Percentiles rank a stretch among this genome's conserved stretches.
phyloP scores from a whole-genome alignment of 441 rosid genomes.

The Adansonia rubrostipa region DNA sequence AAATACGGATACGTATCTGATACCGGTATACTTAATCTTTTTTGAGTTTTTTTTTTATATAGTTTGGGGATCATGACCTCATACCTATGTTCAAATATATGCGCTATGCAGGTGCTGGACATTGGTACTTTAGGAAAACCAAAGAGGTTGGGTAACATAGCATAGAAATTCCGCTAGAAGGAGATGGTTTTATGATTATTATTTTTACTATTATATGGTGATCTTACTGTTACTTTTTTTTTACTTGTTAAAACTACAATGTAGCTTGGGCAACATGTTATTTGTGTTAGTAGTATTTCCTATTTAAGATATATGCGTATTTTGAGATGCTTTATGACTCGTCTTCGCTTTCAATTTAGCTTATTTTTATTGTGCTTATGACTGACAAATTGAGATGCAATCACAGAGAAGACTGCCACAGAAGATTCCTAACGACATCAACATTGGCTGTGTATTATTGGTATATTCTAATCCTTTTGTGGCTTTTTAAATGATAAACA shows the following conservation, averaged over 20 bases:
- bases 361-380: constrained; percentile 7
- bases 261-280: not conserved
- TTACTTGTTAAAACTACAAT: not conserved
- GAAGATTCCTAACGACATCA: constrained; percentile 8
- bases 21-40: no score
- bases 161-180: not conserved
- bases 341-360: not conserved
- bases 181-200: not conserved
- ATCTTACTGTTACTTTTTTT: not conserved
- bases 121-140: not conserved
- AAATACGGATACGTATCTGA: not conserved
- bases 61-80: not conserved
- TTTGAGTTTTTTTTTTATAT: no score
- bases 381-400: constrained; percentile 17
- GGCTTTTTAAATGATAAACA: not conserved
- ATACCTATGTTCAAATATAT: not conserved
- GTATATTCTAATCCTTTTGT: constrained; percentile 1
- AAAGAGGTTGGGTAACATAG: not conserved
- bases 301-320: not conserved
- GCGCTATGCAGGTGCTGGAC: not conserved
- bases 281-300: not conserved
- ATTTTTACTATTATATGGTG: not conserved
- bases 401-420: constrained; percentile 26
- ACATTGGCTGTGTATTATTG: not conserved
- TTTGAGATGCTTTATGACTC: not conserved